Base-by-base conservation (phyloP, 2,329 filamentous ascomycete species). In the Penicillium psychrosexuale region DNA sequence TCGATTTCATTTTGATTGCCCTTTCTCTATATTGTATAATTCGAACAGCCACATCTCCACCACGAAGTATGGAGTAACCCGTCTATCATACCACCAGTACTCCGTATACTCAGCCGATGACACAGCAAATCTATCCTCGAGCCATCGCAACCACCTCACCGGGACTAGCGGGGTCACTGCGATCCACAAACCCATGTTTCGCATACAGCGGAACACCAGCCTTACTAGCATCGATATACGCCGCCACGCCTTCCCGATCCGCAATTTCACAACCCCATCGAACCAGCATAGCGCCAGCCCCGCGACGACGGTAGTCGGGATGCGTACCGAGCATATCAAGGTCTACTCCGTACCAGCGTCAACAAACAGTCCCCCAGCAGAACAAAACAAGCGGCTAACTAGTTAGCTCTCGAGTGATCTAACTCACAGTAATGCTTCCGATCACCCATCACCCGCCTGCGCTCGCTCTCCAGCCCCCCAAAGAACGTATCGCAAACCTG, bases 241-340 rank as follows among this genome's bases (percentile, higher is more conserved):
- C 69, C 3, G 68, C 64, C 11, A 76, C 51, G 6, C 69, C 66
- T 22, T 69, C 64, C 22, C 59, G 63, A 51, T 70, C 69, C 2
- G 73, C 71, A 27, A 75, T 62, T 34, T 76, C 72, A 12, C 75
- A 61, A 0, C 71, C 72, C 67, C 69, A 73, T 52, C 67, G 63
- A n/a, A 76, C 60, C 33, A 78, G 63, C 63, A 75, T 66, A 7
- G 64, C 63, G 3, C 69, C 75, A 1, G 75, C 75, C 1, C 75
- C 76, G n/a, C 73, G 72, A 8, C 70, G 58, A 46, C 75, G 71
- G 46, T 77, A 72, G 12, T 74, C 67, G 0, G 77, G 76, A 51
- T 76, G 69, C n/a, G 75, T 75, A n/a, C 68, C 67, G 5, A 78
- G 65, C 31, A 68, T 57, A 8, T 70, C 64, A 11, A 77, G 66